Base-by-base conservation (phyloP, 2,329 filamentous ascomycete genomes). In the Phoma sp. region DNA sequence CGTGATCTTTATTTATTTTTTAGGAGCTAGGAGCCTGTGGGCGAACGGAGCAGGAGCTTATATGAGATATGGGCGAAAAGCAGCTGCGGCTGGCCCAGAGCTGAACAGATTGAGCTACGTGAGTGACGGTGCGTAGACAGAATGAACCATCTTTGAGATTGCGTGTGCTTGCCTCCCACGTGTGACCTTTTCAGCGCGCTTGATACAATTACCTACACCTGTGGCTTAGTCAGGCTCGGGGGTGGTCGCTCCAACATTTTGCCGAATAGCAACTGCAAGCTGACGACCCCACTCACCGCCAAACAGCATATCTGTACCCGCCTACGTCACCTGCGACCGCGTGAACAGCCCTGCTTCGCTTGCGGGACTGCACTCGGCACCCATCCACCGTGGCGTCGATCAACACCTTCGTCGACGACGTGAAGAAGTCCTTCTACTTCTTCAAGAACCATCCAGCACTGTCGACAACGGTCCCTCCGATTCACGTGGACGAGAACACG, bases 311-410 rank as follows among this genome's bases (percentile, higher is more conserved):
- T 34, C 40, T 34, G 29, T 51, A 37, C 18, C 53, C 53, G 42
- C 52, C 40, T 56, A 56, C 53, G 53, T 56, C 53, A 56, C 40
- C 39, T 46, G 45, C 33, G 42, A 50, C 42, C 36, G 46, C 46
- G 53, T 56, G 47, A 42, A 56, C 53, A 50, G 53, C 40, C 43
- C 50, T 57, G 54, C 56, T 55, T 57, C 36, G 29, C 21, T 50
- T 42, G 56, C 42, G 34, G 42, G 43, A 47, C 47, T 53, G 49
- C 26, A 47, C 34, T 32, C 47, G 53, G 47, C 48, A 43, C 37
- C 23, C 56, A 34, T 61, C 58, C 71, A 74, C 63, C 69, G 71
- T 74, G 72, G 72, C 72, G 71, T 70, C 69, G 56, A 54, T 70
- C 42, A 71, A 67, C 53, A 62, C 50, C 40, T 47, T 71, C 42